Evolutionary conservation across 1,284 basidiomycete species (phyloP).

Genomic region (Trametes versicolor): DNA sequence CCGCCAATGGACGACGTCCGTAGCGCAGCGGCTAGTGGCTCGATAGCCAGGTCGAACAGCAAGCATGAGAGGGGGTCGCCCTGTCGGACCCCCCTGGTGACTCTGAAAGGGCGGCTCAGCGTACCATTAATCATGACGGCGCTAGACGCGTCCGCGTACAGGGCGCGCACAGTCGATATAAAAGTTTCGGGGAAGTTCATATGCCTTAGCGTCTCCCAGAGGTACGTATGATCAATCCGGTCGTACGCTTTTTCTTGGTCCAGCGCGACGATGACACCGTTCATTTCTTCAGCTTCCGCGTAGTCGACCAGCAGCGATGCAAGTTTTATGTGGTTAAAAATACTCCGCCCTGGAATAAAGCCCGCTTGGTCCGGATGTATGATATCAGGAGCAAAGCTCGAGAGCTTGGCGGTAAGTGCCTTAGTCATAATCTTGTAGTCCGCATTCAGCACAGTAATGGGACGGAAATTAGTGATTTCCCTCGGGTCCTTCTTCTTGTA

Average conservation of each 20-base stretch:
- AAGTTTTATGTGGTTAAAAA: conserved; percentile 39
- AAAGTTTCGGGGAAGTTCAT: conserved; percentile 4
- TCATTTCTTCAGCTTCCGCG: conserved; percentile 35
- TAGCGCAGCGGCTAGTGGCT: not conserved
- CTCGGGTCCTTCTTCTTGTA: not conserved
- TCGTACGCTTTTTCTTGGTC: no score
- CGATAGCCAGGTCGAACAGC: conserved; percentile 3
- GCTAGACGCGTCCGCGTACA: not conserved
- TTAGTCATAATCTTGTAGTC: conserved; percentile 46
- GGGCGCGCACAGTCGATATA: not conserved
- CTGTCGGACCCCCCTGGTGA: not conserved
- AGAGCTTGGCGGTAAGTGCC: conserved; percentile 32
- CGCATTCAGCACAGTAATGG: conserved; percentile 41
- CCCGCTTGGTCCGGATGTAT: conserved; percentile 45
- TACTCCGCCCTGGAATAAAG: conserved; percentile 40
- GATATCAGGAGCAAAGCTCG: conserved; percentile 17
- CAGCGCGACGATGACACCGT: no score
- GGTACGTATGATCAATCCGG: not conserved
- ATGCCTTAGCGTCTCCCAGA: not conserved
- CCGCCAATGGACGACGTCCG: not conserved
- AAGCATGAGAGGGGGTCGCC: conserved; percentile 3
- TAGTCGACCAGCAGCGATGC: conserved; percentile 37
- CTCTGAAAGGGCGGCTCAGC: not conserved
- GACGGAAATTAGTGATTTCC: not conserved
- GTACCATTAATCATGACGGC: not conserved